These are phyloP conservation scores for Peronosclerospora sorghi DNA, from an alignment of 352 stramenopile genomes.

Conservation along the genomic window DNA sequence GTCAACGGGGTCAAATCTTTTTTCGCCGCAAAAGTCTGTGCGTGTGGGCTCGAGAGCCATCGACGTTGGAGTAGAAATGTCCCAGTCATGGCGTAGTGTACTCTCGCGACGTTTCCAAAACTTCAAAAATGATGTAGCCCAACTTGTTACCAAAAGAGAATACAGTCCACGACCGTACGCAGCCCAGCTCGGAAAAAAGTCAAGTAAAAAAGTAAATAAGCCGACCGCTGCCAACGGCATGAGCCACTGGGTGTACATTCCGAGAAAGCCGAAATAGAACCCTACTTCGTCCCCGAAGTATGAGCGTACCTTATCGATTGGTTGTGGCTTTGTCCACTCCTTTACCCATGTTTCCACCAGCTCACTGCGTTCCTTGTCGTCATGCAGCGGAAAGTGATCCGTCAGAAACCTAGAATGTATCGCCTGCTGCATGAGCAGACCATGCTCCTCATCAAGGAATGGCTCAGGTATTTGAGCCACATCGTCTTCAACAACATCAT, in stretches of 20 bases:
- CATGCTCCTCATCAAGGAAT: slow-evolving; percentile 59
- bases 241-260: slow-evolving; percentile 92
- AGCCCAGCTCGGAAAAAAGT: slow-evolving; percentile 41
- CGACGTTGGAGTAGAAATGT: slow-evolving; percentile 33
- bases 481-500: background rate
- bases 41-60: slow-evolving; percentile 44
- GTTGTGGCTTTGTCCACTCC: slow-evolving; percentile 40
- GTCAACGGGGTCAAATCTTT: slow-evolving; percentile 66
- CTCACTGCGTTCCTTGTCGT: slow-evolving; percentile 51
- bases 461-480: slow-evolving; percentile 26
- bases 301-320: slow-evolving; percentile 45
- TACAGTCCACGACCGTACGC: slow-evolving; percentile 69
- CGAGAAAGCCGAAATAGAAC: slow-evolving; percentile 97
- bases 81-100: slow-evolving; percentile 79
- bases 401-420: slow-evolving; percentile 52
- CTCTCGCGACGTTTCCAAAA: slow-evolving; percentile 87
- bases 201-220: slow-evolving; percentile 79
- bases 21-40: slow-evolving; percentile 58
- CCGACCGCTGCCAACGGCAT: slow-evolving; percentile 84
- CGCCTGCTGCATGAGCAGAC: slow-evolving; percentile 52
- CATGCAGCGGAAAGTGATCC: slow-evolving; percentile 68
- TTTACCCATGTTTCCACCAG: slow-evolving; percentile 74
- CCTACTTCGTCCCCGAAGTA: slow-evolving; percentile 87
- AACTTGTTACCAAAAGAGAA: slow-evolving; percentile 85
- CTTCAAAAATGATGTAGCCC: slow-evolving; percentile 85